Percentiles rank a stretch among this genome's conserved stretches.
Evolutionary conservation across 352 stramenopile species (phyloP).

Genomic region (Albugo laibachii): DNA sequence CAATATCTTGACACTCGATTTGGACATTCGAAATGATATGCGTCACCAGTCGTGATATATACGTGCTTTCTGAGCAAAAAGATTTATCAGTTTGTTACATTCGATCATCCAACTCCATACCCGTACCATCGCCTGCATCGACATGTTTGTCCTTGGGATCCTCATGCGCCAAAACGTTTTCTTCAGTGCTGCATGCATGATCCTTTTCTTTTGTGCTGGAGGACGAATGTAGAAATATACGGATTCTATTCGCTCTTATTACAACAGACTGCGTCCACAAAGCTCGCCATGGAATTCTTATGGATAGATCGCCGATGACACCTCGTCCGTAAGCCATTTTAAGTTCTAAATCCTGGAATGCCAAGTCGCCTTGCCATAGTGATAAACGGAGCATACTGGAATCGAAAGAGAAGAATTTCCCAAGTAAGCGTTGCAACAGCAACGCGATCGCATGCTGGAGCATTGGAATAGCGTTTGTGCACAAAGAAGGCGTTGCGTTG

Average conservation of each 20-base stretch:
- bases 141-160: background rate
- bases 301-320: conserved; percentile 46
- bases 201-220: background rate
- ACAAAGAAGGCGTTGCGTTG: too few relatives aligned
- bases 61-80: conserved; percentile 19
- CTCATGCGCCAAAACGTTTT: background rate
- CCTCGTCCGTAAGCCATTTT: conserved; percentile 60
- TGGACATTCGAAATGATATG: conserved; percentile 78
- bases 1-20: conserved; percentile 61
- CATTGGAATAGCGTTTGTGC: conserved; percentile 14
- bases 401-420: conserved; percentile 79
- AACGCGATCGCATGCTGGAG: conserved; percentile 63
- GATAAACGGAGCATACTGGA: conserved; percentile 65
- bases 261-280: conserved; percentile 70
- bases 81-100: background rate
- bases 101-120: background rate
- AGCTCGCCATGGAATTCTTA: conserved; percentile 71
- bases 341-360: conserved; percentile 64
- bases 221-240: conserved; percentile 28
- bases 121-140: background rate
- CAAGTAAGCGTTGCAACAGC: conserved; percentile 70
- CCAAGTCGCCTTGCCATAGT: conserved; percentile 72
- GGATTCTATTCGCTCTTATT: conserved; percentile 50
- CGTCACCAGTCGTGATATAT: conserved; percentile 57
- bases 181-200: background rate